A percentile compares a stretch with the other conserved stretches of the same genome.
Evolutionary conservation across 805 yeast species (phyloP).

Genomic region (Candida xyloterini): DNA sequence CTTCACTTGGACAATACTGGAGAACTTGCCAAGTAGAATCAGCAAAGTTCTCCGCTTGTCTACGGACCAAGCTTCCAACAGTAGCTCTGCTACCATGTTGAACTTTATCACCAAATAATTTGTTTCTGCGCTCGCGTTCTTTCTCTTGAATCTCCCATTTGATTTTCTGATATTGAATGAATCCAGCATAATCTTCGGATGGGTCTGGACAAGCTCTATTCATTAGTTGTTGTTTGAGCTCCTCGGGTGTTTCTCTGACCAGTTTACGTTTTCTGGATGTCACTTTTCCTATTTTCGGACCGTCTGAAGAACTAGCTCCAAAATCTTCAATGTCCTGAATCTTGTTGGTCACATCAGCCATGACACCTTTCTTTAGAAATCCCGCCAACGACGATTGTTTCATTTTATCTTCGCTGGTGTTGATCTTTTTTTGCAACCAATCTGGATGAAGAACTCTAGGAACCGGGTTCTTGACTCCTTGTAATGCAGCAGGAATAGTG

Average conservation of each 20-base stretch:
- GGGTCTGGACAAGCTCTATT: constrained; percentile 63
- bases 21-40: constrained; percentile 83
- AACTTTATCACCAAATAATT: constrained; percentile 67
- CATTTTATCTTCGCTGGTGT: constrained; percentile 56
- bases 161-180: constrained; percentile 73
- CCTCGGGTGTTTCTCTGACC: constrained; percentile 39
- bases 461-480: constrained; percentile 83
- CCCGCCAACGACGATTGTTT: constrained; percentile 65
- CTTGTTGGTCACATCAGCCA: constrained; percentile 33
- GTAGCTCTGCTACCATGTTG: constrained; percentile 49
- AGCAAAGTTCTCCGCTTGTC: constrained; percentile 76
- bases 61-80: constrained; percentile 67
- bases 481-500: constrained; percentile 96
- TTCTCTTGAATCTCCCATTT: constrained; percentile 82
- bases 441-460: constrained; percentile 93
- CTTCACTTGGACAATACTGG: constrained; percentile 55
- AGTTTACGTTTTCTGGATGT: constrained; percentile 45
- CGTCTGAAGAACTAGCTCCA: constrained; percentile 35
- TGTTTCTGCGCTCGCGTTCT: constrained; percentile 66
- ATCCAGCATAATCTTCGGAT: constrained; percentile 61
- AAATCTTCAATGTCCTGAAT: constrained; percentile 76
- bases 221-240: constrained; percentile 42
- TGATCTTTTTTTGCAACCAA: constrained; percentile 74
- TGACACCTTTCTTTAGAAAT: constrained; percentile 50
- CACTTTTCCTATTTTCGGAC: constrained; percentile 43